These are phyloP conservation scores for Kuraishia floccosa DNA, from an alignment of 805 yeast species.

Conservation along the genomic window DNA sequence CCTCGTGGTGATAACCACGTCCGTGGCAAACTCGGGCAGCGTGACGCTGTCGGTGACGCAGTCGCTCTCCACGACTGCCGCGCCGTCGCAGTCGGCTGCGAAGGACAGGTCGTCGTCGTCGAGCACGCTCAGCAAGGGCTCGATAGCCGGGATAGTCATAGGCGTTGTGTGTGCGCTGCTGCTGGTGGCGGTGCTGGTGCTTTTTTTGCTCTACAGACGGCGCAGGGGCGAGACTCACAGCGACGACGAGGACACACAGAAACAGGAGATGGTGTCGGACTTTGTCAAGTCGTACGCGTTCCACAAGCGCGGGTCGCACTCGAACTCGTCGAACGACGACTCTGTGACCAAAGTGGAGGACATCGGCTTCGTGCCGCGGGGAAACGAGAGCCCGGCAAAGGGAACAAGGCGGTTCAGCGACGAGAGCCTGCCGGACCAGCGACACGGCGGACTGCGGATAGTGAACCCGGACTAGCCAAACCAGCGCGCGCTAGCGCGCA, in stretches of 20 bases:
- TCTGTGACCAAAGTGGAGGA: neutral
- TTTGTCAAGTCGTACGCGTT: neutral
- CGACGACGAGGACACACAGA: constrained; percentile 6
- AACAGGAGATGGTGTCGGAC: neutral
- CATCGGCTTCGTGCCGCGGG: constrained; percentile 2
- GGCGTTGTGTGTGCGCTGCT: constrained; percentile 16
- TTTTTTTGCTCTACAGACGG: constrained; percentile 13
- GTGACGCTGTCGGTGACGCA: too few relatives aligned
- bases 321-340: neutral
- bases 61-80: too few relatives aligned
- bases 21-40: too few relatives aligned
- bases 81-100: too few relatives aligned
- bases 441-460: constrained; percentile 19
- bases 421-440: constrained; percentile 22
- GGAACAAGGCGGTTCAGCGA: constrained; percentile 20
- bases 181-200: constrained; percentile 6
- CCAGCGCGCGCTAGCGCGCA: neutral
- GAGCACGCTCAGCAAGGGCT: constrained; percentile 15
- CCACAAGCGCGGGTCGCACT: too few relatives aligned
- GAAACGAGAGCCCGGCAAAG: constrained; percentile 3
- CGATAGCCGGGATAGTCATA: constrained; percentile 22
- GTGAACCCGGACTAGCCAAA: constrained; percentile 21
- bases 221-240: constrained; percentile 8
- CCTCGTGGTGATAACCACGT: too few relatives aligned
- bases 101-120: too few relatives aligned